phyloP scores from a whole-genome alignment of 345 rosid genomes.

The Eucalyptus regnans region DNA sequence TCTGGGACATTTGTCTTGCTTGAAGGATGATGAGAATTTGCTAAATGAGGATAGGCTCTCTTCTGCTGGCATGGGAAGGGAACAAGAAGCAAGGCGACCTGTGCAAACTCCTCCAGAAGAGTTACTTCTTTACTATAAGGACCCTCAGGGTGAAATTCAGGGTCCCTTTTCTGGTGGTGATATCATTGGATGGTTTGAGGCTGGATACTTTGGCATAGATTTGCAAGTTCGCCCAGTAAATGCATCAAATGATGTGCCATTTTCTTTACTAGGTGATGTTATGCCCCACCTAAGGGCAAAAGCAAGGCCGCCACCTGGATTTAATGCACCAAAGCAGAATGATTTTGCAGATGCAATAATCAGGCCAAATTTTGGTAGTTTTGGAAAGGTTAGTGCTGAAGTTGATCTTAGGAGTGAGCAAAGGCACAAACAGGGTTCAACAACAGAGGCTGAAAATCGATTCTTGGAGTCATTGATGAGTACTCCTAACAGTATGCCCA shows the following conservation, averaged over 20 bases:
- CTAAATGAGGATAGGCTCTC: constrained; percentile 56
- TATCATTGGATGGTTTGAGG: constrained; percentile 96
- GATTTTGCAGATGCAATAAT: constrained; percentile 37
- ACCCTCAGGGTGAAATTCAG: constrained; percentile 91
- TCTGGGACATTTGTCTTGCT: constrained; percentile 18
- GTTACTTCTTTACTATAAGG: constrained; percentile 65
- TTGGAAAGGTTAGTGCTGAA: constrained; percentile 37
- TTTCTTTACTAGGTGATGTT: constrained; percentile 76
- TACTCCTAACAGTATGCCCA: constrained; percentile 31
- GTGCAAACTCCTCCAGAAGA: constrained; percentile 59
- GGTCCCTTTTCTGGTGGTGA: constrained; percentile 90
- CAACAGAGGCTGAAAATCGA: constrained; percentile 82
- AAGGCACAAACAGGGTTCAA: constrained; percentile 35
- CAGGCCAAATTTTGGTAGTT: constrained; percentile 30
- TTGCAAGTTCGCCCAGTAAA: constrained; percentile 56
- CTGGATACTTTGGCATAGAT: constrained; percentile 94
- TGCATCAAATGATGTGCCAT: constrained; percentile 69
- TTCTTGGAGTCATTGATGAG: constrained; percentile 94
- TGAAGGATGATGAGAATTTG: constrained; percentile 53
- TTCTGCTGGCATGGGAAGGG: constrained; percentile 52
- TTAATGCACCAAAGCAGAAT: constrained; percentile 53
- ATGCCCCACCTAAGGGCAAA: constrained; percentile 97
- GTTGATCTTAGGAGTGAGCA: constrained; percentile 47
- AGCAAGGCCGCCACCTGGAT: constrained; percentile 97
- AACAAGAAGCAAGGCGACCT: constrained; percentile 57